Base-by-base conservation (phyloP, 2,329 filamentous ascomycete species). In the Talaromyces amestolkiae region DNA sequence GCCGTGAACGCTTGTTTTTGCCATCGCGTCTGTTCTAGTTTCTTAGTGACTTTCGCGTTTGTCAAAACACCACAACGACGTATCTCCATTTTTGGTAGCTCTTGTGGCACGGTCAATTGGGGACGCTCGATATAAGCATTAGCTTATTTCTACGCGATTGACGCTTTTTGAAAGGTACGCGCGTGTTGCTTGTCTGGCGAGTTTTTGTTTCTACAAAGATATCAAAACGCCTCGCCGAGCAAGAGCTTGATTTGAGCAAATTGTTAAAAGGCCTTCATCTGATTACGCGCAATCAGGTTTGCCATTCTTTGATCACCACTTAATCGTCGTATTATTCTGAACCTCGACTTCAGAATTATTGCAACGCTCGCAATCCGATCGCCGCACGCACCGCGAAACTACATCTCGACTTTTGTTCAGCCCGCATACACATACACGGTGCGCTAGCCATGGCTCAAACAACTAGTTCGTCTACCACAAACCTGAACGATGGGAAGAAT, bases 391-490 rank as follows among this genome's bases (percentile, higher is more conserved):
- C 92, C 78, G 87, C 89, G 80, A 89, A 90, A 67, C 96, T 94
- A 76, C 90, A 15, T 49, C 54, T 91, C 78, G 92, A 96, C 74
- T 93, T 96, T 80, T 87, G 95, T 78, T 76, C 83, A 83, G 67
- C 79, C 91, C 80, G 66, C 87, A 86, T 83, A 89, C 86, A 79
- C 87, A 88, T 78, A 86, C 88, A 86, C 82, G 88, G 88, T 82
- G 87, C 89, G 82, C 90, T 88, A 88, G 90, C 89, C 89, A 97
- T 97, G 93, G 92, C 93, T 88, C 93, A 97, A 92, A 88, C 92
- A 90, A 92, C 92, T 90, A 97, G 93, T 97, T 91, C 92, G 93
- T 97, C 92, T 83, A 87, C 92, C 86, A 74, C 90, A 53, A 53
- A 31, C 88, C 84, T 91, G 84, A 86, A 89, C 86, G 91, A 93